Base-by-base conservation (phyloP, 1,139 yeast species). In the Nadsonia starkeyi-henricii region DNA sequence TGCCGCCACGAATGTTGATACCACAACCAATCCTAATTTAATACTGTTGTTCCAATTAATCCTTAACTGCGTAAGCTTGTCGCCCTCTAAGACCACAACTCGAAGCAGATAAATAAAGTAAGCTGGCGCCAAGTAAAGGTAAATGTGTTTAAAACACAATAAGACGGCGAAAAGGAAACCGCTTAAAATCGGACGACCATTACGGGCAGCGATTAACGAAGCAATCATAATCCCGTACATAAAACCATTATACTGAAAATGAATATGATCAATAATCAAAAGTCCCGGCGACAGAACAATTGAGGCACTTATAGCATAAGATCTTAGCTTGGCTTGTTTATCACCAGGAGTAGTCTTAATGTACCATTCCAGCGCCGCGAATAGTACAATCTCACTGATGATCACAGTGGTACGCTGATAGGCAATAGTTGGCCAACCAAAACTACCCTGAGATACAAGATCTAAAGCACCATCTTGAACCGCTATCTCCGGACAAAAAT, bases 161-260 rank as follows among this genome's bases (percentile, higher is more conserved):
- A 93, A 72, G 2, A 77, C 70, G 0, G 95, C 70, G 66, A 89
- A 93, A 66, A 82, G 72, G 48, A 75, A 70, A 0, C 89, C 97
- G 59, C 91, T 77, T 60, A 70, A 59, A 46, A 85, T 67, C 59
- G 79, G 73, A 48, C 70, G 72, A 46, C 75, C 64, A 49, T 78
- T 66, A 52, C 80, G 73, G 0, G 93, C 95, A 37, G 80, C 77
- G 42, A 82, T 79, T 43, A 91, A 73, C 30, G 93, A 78, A 42
- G 81, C 73, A 26, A 89, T 73, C 51, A 91, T 67, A 20, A 93
- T 69, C 0, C 96, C 96, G 64, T 85, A 89, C 73, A 89, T 72
- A 77, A 88, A 81, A 2, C 96, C 96, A 63, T 89, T 89, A 63
- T 89, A 89, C 64, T 89, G 96, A 70, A 89, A 89, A 63, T 89